Evolutionary conservation across 192 early-diverging fungal genomes (phyloP), one percentile per base, ranked within the genome.

Genomic region (Coemansia sp.): DNA sequence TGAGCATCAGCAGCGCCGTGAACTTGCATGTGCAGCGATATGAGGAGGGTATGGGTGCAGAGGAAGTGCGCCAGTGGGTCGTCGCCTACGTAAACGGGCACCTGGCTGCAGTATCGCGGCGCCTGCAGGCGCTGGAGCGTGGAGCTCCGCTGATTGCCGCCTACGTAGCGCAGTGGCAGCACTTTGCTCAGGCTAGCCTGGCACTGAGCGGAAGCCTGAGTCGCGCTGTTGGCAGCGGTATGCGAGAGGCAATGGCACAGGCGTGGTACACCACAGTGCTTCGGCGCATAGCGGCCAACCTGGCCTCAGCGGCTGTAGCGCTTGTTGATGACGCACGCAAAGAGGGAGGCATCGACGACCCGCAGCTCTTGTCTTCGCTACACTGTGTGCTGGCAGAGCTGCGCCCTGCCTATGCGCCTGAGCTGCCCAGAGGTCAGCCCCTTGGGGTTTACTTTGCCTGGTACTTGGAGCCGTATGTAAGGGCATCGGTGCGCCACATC

Each of bases 401-500:
- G 50, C 50, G 24, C 26, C 21, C 24, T 11, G 9, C 50, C 24
- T 5, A 26, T 28, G 50, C 50, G 5, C 50, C 50, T 9, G 46
- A 48, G 46, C 46, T 48, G 46, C 21, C 18, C 2, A 10, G 46
- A 5, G 46, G 46, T 9, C 3, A 20, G 46, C 21, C 20, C 9
- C 46, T 48, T 48, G 21, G 46, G 3, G 24, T 31, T 0, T 53
- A 53, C 50, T 24, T 26, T 28, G 21, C 50, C 0, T 53, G 50
- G 50, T 53, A 53, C 10, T 14, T 53, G 50, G 50, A 53, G 24
- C 50, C 50, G 24, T 53, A 53, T 28, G 24, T 26, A 9, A 28
- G 50, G 50, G 50, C 50, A 1, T 23, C 50, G 38, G 37, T 60
- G 59, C 59, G 90, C 79, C 94, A 95, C 70, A 88, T 86, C 64